Conservation (phyloP, 805 yeast species). For the Cyberlindnera maclurae region DNA sequence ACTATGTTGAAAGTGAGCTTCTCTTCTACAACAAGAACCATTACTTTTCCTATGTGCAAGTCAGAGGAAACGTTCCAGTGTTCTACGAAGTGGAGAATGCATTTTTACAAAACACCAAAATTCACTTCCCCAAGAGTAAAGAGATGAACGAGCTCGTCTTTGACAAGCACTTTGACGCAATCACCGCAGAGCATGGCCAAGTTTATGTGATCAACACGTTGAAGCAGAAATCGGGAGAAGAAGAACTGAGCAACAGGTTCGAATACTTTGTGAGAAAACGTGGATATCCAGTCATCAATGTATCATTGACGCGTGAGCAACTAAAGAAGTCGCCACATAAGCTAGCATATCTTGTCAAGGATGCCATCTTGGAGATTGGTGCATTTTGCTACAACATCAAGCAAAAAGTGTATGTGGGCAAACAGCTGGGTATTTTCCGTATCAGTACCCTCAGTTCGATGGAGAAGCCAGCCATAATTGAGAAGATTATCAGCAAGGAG, state of each 20-base stretch:
- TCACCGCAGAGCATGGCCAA: conserved; percentile 73
- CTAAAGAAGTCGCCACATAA: conserved; percentile 31
- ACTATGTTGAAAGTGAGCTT: conserved; percentile 84
- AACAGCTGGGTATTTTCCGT: conserved; percentile 87
- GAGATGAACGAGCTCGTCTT: conserved; percentile 87
- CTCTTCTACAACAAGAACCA: conserved; percentile 45
- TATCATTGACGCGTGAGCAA: conserved; percentile 30
- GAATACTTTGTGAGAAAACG: conserved; percentile 40
- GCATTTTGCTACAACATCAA: conserved; percentile 69
- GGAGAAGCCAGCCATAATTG: conserved; percentile 77
- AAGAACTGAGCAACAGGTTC: conserved; percentile 56
- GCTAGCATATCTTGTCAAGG: conserved; percentile 47
- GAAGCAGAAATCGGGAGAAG: conserved; percentile 64
- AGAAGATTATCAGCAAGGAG: conserved; percentile 60
- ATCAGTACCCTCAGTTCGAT: conserved; percentile 87
- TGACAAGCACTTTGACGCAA: conserved; percentile 67
- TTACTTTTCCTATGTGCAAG: conserved; percentile 70
- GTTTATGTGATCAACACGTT: conserved; percentile 77
- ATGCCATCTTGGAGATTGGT: conserved; percentile 72
- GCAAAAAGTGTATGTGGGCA: conserved; percentile 53
- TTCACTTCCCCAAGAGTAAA: conserved; percentile 65
- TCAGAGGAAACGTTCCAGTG: conserved; percentile 88
- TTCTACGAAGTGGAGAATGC: conserved; percentile 85
- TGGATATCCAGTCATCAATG: conserved; percentile 28
- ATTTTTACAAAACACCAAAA: conserved; percentile 66